Conservation (phyloP, 768 basidiomycete genomes). For the Russula dissimulans region DNA sequence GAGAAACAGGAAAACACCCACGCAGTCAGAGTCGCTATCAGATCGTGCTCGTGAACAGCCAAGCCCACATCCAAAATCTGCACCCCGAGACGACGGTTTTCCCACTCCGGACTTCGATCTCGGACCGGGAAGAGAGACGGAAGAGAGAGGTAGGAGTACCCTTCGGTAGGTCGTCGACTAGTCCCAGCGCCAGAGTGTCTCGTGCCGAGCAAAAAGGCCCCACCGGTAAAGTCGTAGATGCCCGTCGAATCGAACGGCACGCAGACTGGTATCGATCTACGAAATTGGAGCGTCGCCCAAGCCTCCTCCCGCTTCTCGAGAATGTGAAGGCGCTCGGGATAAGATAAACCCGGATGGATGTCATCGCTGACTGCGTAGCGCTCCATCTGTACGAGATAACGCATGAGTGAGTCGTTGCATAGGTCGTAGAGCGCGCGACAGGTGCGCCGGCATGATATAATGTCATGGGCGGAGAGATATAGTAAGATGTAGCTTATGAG, state of each 20-base stretch:
- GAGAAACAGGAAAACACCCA: not conserved
- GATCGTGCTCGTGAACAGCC: constrained; percentile 16
- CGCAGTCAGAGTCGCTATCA: constrained; percentile 14
- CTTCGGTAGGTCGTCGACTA: constrained; percentile 1
- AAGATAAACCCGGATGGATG: not conserved
- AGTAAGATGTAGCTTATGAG: constrained; percentile 4
- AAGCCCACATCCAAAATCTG: constrained; percentile 17
- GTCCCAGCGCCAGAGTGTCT: not conserved
- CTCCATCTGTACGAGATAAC: constrained; percentile 15
- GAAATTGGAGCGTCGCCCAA: constrained; percentile 9
- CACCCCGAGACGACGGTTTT: not conserved
- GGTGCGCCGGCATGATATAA: constrained; percentile 4
- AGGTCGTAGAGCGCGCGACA: constrained; percentile 5
- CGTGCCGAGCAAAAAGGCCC: constrained; percentile 17
- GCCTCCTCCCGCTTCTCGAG: constrained; percentile 13
- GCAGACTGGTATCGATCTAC: not conserved
- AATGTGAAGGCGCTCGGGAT: constrained; percentile 6
- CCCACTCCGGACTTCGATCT: not conserved
- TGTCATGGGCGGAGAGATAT: constrained; percentile 1
- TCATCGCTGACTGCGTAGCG: constrained; percentile 10
- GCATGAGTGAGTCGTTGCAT: not conserved
- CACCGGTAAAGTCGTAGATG: constrained; percentile 20
- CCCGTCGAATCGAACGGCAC: constrained; percentile 15
- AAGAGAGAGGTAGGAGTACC: constrained; percentile 10
- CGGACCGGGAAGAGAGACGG: not conserved